Conservation (phyloP, 2,329 filamentous ascomycete genomes). For the Geosmithia morbida region DNA sequence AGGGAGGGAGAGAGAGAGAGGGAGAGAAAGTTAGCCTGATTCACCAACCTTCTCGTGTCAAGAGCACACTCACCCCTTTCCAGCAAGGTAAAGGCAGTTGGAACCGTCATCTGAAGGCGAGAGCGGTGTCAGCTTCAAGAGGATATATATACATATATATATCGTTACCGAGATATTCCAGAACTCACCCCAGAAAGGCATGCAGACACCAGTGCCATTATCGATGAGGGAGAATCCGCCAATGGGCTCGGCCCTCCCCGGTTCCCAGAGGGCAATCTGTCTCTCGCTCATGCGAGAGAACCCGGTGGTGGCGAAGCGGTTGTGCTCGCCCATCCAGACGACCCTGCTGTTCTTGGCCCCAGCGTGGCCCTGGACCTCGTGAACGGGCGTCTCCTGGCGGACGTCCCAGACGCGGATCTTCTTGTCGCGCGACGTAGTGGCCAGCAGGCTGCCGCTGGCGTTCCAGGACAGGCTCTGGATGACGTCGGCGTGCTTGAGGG, state of each 20-base stretch:
- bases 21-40: slow-evolving; percentile 8
- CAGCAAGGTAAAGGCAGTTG: slow-evolving; percentile 88
- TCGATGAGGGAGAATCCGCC: slow-evolving; percentile 84
- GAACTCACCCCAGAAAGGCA: slow-evolving; percentile 84
- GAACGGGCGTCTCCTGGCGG: slow-evolving; percentile 74
- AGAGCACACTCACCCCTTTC: slow-evolving; percentile 68
- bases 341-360: slow-evolving; percentile 96
- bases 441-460: slow-evolving; percentile 71
- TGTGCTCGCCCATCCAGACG: slow-evolving; percentile 95
- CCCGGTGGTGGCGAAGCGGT: slow-evolving; percentile 88
- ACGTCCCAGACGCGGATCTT: slow-evolving; percentile 97
- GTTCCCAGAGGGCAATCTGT: slow-evolving; percentile 91
- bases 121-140: no score
- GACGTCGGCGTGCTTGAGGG: slow-evolving; percentile 77
- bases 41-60: neutral
- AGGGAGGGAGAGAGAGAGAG: no score
- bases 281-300: slow-evolving; percentile 98
- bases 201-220: slow-evolving; percentile 93
- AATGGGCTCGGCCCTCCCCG: slow-evolving; percentile 71
- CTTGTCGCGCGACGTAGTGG: slow-evolving; percentile 94
- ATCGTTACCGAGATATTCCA: no score
- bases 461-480: slow-evolving; percentile 96
- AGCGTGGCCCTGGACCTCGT: slow-evolving; percentile 72
- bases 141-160: no score
- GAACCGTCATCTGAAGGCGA: slow-evolving; percentile 84